Evolutionary conservation across 1,284 basidiomycete species (phyloP), one percentile per base, ranked within the genome.

Genomic region (Apiotrichum porosum): DNA sequence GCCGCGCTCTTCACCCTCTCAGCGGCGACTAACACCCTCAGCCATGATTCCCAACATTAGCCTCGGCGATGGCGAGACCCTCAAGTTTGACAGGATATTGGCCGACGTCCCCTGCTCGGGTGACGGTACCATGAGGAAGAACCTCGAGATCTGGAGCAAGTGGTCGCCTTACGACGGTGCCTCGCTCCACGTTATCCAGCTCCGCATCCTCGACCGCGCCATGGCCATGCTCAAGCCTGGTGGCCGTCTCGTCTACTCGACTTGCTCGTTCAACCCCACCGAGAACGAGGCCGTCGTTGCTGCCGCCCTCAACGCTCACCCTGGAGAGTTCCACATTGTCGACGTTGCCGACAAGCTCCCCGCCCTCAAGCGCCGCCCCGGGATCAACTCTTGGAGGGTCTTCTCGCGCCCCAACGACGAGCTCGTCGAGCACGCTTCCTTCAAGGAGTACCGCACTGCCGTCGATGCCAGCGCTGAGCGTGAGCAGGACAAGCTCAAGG

Each of bases 231-330:
- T 99, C 37, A 84, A 86, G 57, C 81, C 82, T 4, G 83, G 85
- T 18, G 94, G 94, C 12, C 83, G 89, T 31, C 85, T 98, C 50
- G 93, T 97, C 22, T 98, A 98, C 73, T 98, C 94, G 4, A 99
- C 94, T 0, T 98, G 95, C 70, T 97, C 93, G 1, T 78, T 98
- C 62, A 98, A 98, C 72, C 95, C 94, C 1, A 80, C 93, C 24
- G 95, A 98, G 75, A 97, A 99, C 70, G 95, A 99, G 73, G 90
- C 95, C 9, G 94, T 98, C 51, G 79, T 98, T 26, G 86, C 89
- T 2, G 85, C 87, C 28, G 92, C 87, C 0, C 76, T 97, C 24
- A 81, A 81, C 54, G 74, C 78, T 4, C 81, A 84, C 57, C 78
- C 82, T 23, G 86, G 88, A 84, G 86, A 84, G 15, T 91, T 92